Base-by-base conservation (phyloP, 2,329 filamentous ascomycete species). In the Sphaerostilbella broomeana region DNA sequence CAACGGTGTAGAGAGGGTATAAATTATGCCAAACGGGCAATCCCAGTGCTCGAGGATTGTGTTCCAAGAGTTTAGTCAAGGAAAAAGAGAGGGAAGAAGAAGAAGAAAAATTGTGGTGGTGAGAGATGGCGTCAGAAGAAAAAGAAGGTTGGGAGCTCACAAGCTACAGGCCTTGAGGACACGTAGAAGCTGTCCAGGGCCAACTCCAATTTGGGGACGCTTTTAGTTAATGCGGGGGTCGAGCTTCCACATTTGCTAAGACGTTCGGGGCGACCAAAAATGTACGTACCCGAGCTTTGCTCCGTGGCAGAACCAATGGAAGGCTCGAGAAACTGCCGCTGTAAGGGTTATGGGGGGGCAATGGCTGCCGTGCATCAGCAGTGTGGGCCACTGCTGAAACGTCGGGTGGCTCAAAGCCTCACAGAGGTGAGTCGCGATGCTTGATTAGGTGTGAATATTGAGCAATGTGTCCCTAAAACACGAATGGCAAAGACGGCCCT, bases 141-240 rank as follows among this genome's bases (percentile, higher is more conserved):
- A 30, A 19, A 30, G 26, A 44, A 39, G 43, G 40, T 48, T 51
- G 47, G 52, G 48, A 57, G 51, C 51, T 48, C 35, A 35, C 27
- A 42, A 35, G 31, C 42, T 49, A 46, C 47, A 33, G 35, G 26
- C 16, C 26, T 56, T 59, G 49, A 59, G 56, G 56, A 59, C 57
- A 59, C 57, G 57, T 59, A 59, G 56, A 56, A 55, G 49, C 47
- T 54, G 25, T 40, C 31, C 9, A 40, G 36, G 35, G 40, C 35
- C 40, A 28, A 17, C 29, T 5, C 28, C 11, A 43, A 43, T 43
- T 43, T 42, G 20, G 40, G 34, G 33, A 7, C 13, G 20, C 20
- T 17, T 19, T 26, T 36, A 26, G 22, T 36, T 18, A 36, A 31
- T 42, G 40, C 40, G 40, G 40, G 40, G 40, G 21, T 20, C 33